phyloP scores from a whole-genome alignment of 2,329 filamentous ascomycete species.

The Calycina marina region DNA sequence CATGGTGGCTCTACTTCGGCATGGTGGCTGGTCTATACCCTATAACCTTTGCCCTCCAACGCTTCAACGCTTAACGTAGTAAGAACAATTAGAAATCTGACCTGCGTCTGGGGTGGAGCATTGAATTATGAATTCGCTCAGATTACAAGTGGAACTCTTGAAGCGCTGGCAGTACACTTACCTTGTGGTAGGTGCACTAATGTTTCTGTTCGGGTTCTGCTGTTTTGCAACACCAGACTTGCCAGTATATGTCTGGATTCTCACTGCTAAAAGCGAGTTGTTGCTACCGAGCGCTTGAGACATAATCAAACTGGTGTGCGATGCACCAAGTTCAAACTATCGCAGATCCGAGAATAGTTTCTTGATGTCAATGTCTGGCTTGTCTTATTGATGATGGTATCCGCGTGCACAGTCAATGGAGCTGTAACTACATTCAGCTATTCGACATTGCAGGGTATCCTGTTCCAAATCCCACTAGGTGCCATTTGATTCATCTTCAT shows the following conservation, averaged over 20 bases:
- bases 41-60: constrained; percentile 56
- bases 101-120: constrained; percentile 52
- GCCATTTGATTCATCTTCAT: constrained; percentile 54
- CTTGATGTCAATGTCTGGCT: constrained; percentile 49
- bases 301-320: constrained; percentile 48
- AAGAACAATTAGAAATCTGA: constrained; percentile 46
- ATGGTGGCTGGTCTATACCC: constrained; percentile 63
- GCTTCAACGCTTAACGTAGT: constrained; percentile 50
- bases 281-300: constrained; percentile 48
- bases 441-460: constrained; percentile 46
- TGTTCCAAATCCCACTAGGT: constrained; percentile 63
- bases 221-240: constrained; percentile 54
- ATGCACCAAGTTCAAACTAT: constrained; percentile 42
- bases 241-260: constrained; percentile 54
- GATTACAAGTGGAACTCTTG: constrained; percentile 36
- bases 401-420: constrained; percentile 57
- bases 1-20: constrained; percentile 72
- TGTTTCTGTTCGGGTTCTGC: constrained; percentile 46
- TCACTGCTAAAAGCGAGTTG: constrained; percentile 45
- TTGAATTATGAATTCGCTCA: constrained; percentile 57
- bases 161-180: constrained; percentile 59
- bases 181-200: constrained; percentile 46
- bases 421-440: constrained; percentile 58
- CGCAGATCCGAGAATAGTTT: constrained; percentile 42
- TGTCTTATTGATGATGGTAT: constrained; percentile 52